phyloP scores from a whole-genome alignment of 805 yeast species.

The Crinitomyces ghanaensis region DNA sequence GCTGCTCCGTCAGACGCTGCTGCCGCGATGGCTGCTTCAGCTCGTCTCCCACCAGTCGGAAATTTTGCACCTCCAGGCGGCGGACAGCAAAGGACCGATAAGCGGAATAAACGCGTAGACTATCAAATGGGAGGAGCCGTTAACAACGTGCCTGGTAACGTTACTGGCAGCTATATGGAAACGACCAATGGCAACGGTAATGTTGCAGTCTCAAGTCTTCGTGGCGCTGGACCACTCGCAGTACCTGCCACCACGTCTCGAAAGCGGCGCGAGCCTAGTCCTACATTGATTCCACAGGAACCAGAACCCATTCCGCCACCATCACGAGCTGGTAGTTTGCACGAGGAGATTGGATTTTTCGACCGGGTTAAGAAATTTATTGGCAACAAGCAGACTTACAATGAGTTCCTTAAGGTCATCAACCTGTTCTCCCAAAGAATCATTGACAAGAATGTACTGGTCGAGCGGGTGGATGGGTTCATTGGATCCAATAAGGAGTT shows the following conservation, averaged over 20 bases:
- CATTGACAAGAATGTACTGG: constrained; percentile 69
- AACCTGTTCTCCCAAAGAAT: constrained; percentile 85
- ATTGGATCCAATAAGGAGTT: constrained; percentile 72
- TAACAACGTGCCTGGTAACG: not conserved
- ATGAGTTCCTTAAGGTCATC: constrained; percentile 81
- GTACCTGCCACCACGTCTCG: constrained; percentile 4
- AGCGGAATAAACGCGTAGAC: no score
- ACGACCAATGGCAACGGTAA: constrained; percentile 1
- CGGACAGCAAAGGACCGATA: no score
- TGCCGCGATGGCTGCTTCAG: no score
- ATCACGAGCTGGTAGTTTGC: constrained; percentile 44
- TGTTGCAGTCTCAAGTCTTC: constrained; percentile 14
- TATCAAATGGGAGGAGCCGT: no score
- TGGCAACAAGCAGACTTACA: constrained; percentile 80
- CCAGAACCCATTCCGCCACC: constrained; percentile 65
- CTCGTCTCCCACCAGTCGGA: constrained; percentile 80
- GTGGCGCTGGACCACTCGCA: constrained; percentile 13
- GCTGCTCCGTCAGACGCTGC: constrained; percentile 14
- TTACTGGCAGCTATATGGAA: constrained; percentile 14
- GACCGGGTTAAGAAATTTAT: constrained; percentile 84
- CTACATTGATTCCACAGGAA: constrained; percentile 71
- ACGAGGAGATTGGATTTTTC: constrained; percentile 82
- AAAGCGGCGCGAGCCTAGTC: constrained; percentile 27
- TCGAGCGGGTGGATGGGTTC: constrained; percentile 75
- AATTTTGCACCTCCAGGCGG: constrained; percentile 59